A percentile compares a stretch with the other conserved stretches of the same genome.
These are phyloP conservation scores for Eremochloa ophiuroides DNA, from an alignment of 176 grass and related monocot species.

Conservation along the genomic window DNA sequence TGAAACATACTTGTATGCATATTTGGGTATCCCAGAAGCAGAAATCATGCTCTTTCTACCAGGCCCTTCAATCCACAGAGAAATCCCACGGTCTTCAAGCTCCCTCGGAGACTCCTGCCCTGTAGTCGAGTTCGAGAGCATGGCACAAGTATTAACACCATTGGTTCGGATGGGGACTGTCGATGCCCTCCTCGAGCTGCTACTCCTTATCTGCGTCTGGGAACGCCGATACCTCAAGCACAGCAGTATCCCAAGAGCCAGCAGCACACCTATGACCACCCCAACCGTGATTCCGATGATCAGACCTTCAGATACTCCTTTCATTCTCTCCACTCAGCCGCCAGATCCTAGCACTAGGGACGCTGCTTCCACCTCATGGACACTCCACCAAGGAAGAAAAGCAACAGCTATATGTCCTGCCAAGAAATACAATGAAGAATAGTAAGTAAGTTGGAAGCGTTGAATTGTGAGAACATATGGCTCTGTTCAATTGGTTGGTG, in stretches of 20 bases:
- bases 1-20: conserved; percentile 78
- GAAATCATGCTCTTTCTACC: conserved; percentile 61
- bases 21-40: conserved; percentile 90
- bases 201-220: conserved; percentile 51
- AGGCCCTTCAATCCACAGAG: conserved; percentile 56
- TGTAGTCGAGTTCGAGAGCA: conserved; percentile 62
- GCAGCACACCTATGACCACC: conserved; percentile 67
- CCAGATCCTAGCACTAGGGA: conserved; percentile 17
- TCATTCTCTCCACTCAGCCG: conserved; percentile 20
- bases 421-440: conserved; percentile 31
- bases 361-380: conserved; percentile 33
- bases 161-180: conserved; percentile 56
- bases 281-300: conserved; percentile 71
- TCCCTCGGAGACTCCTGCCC: conserved; percentile 57
- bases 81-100: conserved; percentile 24
- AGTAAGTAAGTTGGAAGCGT: conserved; percentile 3
- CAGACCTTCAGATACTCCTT: conserved; percentile 63
- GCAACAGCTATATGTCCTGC: conserved; percentile 24
- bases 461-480: conserved; percentile 7
- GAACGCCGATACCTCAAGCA: conserved; percentile 66
- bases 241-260: conserved; percentile 60
- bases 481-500: conserved; percentile 7
- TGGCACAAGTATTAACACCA: conserved; percentile 44
- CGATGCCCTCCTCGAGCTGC: conserved; percentile 73
- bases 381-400: conserved; percentile 7